These are phyloP conservation scores for Paramyrothecium roridum DNA, from an alignment of 2,329 filamentous ascomycete genomes.

Conservation along the genomic window DNA sequence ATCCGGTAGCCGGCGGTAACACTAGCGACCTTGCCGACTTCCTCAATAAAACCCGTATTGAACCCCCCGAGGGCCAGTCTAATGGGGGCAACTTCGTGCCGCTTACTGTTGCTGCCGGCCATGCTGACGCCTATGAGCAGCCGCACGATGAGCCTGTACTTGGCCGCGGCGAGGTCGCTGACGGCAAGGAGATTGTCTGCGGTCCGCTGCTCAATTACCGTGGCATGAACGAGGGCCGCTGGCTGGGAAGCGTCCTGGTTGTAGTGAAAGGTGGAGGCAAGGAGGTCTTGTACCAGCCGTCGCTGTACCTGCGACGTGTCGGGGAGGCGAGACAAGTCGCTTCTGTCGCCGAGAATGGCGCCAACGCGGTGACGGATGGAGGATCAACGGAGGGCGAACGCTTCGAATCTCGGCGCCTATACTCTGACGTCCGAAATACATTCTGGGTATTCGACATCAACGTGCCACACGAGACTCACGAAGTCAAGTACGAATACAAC, in stretches of 20 bases:
- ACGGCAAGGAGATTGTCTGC: constrained; percentile 61
- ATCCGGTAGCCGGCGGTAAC: constrained; percentile 30
- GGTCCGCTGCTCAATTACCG: constrained; percentile 78
- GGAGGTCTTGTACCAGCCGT: constrained; percentile 55
- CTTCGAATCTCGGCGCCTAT: constrained; percentile 46
- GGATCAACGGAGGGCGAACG: constrained; percentile 39
- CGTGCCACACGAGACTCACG: constrained; percentile 67
- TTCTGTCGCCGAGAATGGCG: constrained; percentile 16
- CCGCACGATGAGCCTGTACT: constrained; percentile 11
- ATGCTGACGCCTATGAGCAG: constrained; percentile 25
- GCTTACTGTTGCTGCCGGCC: constrained; percentile 41
- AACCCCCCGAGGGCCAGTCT: constrained; percentile 27
- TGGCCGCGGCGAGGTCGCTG: constrained; percentile 19
- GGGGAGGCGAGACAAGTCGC: constrained; percentile 17
- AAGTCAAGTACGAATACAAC: constrained; percentile 76
- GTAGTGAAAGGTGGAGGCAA: constrained; percentile 71
- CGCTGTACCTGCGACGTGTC: constrained; percentile 50
- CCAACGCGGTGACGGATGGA: constrained; percentile 24
- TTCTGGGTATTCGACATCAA: constrained; percentile 91
- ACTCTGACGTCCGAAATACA: constrained; percentile 67
- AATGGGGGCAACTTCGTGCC: constrained; percentile 40
- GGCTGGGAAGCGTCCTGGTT: constrained; percentile 84
- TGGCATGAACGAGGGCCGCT: constrained; percentile 67
- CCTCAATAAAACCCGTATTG: constrained; percentile 51
- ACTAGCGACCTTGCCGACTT: constrained; percentile 54